Conservation (phyloP, 2,329 filamentous ascomycete genomes). For the Xylariaceae sp. region DNA sequence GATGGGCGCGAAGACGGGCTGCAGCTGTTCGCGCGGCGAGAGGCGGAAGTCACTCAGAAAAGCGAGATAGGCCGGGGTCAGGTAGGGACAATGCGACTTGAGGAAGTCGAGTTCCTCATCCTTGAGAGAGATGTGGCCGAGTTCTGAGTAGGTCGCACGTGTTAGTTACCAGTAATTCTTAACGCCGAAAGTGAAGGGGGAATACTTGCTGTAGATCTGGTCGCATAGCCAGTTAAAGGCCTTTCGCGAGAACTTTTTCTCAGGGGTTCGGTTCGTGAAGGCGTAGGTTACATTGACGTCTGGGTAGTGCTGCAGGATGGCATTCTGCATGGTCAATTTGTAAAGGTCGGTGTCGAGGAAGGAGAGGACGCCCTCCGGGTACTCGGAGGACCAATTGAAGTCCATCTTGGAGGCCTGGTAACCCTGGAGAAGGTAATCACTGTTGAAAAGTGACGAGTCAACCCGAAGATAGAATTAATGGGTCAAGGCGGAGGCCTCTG, state of each 20-base stretch:
- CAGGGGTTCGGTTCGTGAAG: slow-evolving; percentile 90
- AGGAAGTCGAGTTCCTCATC: slow-evolving; percentile 77
- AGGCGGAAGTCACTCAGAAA: slow-evolving; percentile 81
- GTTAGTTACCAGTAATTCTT: not conserved
- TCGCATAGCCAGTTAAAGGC: slow-evolving; percentile 81
- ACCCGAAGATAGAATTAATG: no score
- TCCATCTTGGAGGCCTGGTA: slow-evolving; percentile 42
- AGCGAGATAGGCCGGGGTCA: slow-evolving; percentile 69
- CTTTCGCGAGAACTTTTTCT: slow-evolving; percentile 80
- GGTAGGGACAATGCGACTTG: slow-evolving; percentile 71
- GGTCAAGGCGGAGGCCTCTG: no score
- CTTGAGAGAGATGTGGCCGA: slow-evolving; percentile 74
- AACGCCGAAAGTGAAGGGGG: not conserved
- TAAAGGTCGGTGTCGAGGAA: slow-evolving; percentile 82
- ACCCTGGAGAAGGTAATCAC: no score
- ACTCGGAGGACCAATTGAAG: slow-evolving; percentile 61
- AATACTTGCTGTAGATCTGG: slow-evolving; percentile 67
- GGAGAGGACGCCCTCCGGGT: slow-evolving; percentile 72
- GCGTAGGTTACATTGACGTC: slow-evolving; percentile 79
- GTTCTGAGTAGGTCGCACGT: slow-evolving; percentile 48
- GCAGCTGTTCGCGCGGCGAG: slow-evolving; percentile 73
- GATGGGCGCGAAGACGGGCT: slow-evolving; percentile 58
- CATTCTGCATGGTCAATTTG: slow-evolving; percentile 99
- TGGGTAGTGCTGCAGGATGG: slow-evolving; percentile 86
- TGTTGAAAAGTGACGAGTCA: no score